phyloP scores from a whole-genome alignment of 2,329 filamentous ascomycete species.

The Fusarium tanahbumbuense region DNA sequence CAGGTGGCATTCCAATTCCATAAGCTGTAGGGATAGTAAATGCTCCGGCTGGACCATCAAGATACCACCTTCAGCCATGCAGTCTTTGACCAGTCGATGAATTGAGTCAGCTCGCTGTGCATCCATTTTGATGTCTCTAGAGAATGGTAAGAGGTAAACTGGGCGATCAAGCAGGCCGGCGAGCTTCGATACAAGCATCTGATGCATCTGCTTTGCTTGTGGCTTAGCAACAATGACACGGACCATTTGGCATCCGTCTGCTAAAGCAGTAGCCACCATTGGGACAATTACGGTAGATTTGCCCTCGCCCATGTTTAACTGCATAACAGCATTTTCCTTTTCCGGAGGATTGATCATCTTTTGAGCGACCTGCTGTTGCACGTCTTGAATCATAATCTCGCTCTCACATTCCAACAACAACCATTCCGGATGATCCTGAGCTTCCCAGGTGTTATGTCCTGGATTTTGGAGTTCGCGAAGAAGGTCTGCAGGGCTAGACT shows the following conservation, averaged over 20 bases:
- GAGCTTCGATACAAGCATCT: slow-evolving; percentile 51
- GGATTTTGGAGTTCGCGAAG: slow-evolving; percentile 59
- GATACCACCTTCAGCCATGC: slow-evolving; percentile 59
- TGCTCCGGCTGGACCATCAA: slow-evolving; percentile 73
- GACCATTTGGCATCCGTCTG: slow-evolving; percentile 62
- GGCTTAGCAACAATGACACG: slow-evolving; percentile 72
- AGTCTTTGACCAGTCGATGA: background rate
- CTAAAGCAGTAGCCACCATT: slow-evolving; percentile 66
- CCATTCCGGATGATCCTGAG: slow-evolving; percentile 65
- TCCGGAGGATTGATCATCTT: slow-evolving; percentile 62
- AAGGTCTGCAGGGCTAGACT: slow-evolving; percentile 49
- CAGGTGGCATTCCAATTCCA: slow-evolving; percentile 62
- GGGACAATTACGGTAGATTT: slow-evolving; percentile 78
- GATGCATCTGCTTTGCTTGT: slow-evolving; percentile 69
- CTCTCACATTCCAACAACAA: slow-evolving; percentile 74
- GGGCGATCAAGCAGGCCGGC: slow-evolving; percentile 65
- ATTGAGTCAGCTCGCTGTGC: background rate
- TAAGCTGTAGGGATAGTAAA: slow-evolving; percentile 71
- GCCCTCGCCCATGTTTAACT: slow-evolving; percentile 78
- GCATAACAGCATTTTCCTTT: slow-evolving; percentile 64
- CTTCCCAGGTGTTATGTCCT: slow-evolving; percentile 68
- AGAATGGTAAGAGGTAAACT: slow-evolving; percentile 70
- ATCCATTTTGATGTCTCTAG: slow-evolving; percentile 58
- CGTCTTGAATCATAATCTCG: slow-evolving; percentile 68
- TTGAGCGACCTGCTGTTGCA: slow-evolving; percentile 68